These are phyloP conservation scores for Aspergillus floridensis DNA, from an alignment of 2,329 filamentous ascomycete species.

Conservation along the genomic window DNA sequence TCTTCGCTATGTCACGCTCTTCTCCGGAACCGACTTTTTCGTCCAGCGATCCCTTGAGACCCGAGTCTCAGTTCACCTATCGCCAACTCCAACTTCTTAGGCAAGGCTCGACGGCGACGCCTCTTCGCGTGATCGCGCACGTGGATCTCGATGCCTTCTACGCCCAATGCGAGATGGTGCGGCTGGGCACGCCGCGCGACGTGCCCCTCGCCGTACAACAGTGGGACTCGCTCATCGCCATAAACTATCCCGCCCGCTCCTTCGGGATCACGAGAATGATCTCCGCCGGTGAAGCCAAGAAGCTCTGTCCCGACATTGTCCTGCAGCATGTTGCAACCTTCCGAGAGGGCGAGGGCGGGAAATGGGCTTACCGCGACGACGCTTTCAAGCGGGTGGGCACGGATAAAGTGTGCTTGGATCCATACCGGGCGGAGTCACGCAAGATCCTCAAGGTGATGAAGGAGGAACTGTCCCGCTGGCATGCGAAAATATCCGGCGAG, in stretches of 20 bases:
- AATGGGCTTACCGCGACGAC: constrained; percentile 87
- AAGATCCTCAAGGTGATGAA: constrained; percentile 79
- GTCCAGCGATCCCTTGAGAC: constrained; percentile 39
- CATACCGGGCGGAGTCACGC: constrained; percentile 80
- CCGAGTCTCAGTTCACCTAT: constrained; percentile 73
- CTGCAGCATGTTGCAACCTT: constrained; percentile 93
- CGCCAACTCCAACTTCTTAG: constrained; percentile 76
- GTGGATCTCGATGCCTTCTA: constrained; percentile 98
- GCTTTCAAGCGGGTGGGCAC: constrained; percentile 75
- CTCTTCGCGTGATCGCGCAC: constrained; percentile 83
- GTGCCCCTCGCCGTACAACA: constrained; percentile 90
- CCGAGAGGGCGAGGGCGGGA: constrained; percentile 78
- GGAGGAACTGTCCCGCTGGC: constrained; percentile 59
- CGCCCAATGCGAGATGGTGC: constrained; percentile 90
- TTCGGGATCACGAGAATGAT: constrained; percentile 79
- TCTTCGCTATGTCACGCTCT: constrained; percentile 63
- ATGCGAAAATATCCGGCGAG: constrained; percentile 20
- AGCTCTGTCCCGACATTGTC: constrained; percentile 79
- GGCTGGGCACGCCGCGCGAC: constrained; percentile 70
- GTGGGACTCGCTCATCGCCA: constrained; percentile 91
- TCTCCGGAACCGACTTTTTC: constrained; percentile 52
- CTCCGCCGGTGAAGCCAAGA: constrained; percentile 75
- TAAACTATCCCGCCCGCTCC: constrained; percentile 88
- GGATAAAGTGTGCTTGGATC: constrained; percentile 92
- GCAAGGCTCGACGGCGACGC: constrained; percentile 67